These are phyloP conservation scores for Neckera pumila DNA, from an alignment of 225 moss, liverwort and hornwort species.

Conservation along the genomic window DNA sequence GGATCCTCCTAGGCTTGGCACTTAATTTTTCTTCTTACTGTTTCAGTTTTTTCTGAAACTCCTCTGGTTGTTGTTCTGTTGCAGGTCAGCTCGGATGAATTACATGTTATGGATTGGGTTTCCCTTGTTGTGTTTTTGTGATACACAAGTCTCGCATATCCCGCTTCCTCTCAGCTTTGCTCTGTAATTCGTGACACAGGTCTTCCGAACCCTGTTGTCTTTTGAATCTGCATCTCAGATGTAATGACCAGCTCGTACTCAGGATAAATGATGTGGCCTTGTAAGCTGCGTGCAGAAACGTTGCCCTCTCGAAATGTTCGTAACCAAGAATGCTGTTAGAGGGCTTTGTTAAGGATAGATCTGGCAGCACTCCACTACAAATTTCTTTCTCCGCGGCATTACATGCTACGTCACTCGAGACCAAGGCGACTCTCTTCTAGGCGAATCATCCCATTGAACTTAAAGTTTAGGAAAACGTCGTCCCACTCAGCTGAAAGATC, in stretches of 20 bases:
- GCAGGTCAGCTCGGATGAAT: conserved; percentile 6
- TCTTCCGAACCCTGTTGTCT: not conserved
- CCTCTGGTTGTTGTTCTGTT: not conserved
- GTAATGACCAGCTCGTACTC: not conserved
- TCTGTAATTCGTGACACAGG: not conserved
- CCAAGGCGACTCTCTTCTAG: conserved; percentile 9
- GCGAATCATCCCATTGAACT: conserved; percentile 6
- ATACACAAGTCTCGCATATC: not conserved
- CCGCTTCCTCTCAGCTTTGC: not conserved
- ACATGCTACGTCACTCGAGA: conserved; percentile 11
- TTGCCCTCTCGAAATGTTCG: not conserved
- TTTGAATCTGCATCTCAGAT: not conserved
- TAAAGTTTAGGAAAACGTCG: conserved; percentile 23
- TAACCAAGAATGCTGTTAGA: conserved; percentile 18
- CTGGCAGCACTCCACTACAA: not conserved
- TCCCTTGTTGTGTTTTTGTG: not conserved
- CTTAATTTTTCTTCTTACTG: not conserved
- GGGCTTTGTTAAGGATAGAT: not conserved
- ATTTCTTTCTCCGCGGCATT: not conserved
- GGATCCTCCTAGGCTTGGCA: not conserved
- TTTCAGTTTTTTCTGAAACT: not conserved
- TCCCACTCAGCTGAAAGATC: conserved; percentile 22
- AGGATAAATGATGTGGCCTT: not conserved
- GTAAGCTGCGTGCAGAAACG: not conserved
- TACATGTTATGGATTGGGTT: not conserved